Evolutionary conservation across 352 stramenopile species (phyloP).

Genomic region (Phytophthora cajani): DNA sequence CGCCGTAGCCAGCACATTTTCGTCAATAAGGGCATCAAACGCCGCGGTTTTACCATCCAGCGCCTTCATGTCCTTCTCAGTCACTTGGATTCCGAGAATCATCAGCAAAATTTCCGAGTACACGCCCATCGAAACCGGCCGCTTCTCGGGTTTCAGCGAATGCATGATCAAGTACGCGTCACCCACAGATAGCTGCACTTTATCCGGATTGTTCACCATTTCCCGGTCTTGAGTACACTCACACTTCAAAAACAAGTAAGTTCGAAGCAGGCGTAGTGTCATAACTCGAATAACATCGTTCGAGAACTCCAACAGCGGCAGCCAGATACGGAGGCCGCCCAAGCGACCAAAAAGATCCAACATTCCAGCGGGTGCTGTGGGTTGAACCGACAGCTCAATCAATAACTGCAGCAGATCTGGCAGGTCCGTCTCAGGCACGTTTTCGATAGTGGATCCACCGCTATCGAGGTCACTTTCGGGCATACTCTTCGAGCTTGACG

Average conservation of each 20-base stretch:
- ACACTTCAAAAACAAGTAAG: constrained; percentile 82
- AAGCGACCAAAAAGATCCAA: constrained; percentile 79
- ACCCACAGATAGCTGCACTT: constrained; percentile 77
- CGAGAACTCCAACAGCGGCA: constrained; percentile 78
- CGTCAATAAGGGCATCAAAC: constrained; percentile 60
- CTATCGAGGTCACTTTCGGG: constrained; percentile 74
- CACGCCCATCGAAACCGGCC: constrained; percentile 75
- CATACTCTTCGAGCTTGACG: constrained; percentile 55
- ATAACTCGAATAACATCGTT: constrained; percentile 81
- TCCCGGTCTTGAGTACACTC: constrained; percentile 69
- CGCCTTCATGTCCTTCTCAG: constrained; percentile 56
- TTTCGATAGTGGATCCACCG: constrained; percentile 69
- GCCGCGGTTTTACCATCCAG: constrained; percentile 56
- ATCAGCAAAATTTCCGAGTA: constrained; percentile 84
- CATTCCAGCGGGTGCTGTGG: constrained; percentile 72
- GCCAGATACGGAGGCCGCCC: constrained; percentile 82
- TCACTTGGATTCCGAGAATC: constrained; percentile 77
- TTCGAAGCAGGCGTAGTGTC: constrained; percentile 80
- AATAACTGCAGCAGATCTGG: constrained; percentile 80
- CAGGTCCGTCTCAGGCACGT: constrained; percentile 74
- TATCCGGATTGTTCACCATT: constrained; percentile 70
- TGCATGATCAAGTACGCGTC: constrained; percentile 87
- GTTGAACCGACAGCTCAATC: constrained; percentile 79
- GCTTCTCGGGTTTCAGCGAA: constrained; percentile 71
- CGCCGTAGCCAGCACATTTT: constrained; percentile 53